Base-by-base conservation (phyloP, 164 flowering plant species). In the Buxus sempervirens region DNA sequence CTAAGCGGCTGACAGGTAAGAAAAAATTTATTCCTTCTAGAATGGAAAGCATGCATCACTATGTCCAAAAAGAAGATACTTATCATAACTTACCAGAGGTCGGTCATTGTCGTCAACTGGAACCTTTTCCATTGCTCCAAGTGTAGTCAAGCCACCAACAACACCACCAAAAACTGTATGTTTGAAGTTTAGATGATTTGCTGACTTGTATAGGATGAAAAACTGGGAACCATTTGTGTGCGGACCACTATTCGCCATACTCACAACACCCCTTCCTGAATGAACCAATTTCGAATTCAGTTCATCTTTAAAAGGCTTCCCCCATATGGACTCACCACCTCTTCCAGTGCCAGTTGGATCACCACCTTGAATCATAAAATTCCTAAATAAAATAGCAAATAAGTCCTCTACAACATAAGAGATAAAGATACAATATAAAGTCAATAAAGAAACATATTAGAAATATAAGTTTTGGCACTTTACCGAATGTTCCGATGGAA, bases 341-440 rank as follows among this genome's bases (percentile, higher is more conserved):
- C 27, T 87, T 63, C 99, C 97, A 28, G 96, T 92, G 48, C 97
- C 97, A 77, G 97, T 90, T 20, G 99, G 99, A 75, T 95, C 99
- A 79, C 97, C 98, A 68, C 99, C 98, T 86, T 95, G 99, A 80
- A 95, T 95, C 99, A 92, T 90, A 70, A 95, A 95, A 78, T 92
- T 92, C 82, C 97, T 92, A 60, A 73, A 81, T 9, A 60, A 51
- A 53, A 14, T 23, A 23, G 19, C 72, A 0, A 63, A 41, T 42
- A 51, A 63, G 58, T 15, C 48, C 42, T 13, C 23, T 19, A 48
- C 9, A 53, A 28, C 54, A 26, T 62, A 22, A 62, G 22, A 58
- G 51, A 54, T n/a, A 62, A 20, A 58, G 51, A 53, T n/a, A 8
- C 59, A 48, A 3, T 32, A 32, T 7, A 32, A 24, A 60, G 23